phyloP scores from a whole-genome alignment of 305 asterid species.

The Plantago rigida region DNA sequence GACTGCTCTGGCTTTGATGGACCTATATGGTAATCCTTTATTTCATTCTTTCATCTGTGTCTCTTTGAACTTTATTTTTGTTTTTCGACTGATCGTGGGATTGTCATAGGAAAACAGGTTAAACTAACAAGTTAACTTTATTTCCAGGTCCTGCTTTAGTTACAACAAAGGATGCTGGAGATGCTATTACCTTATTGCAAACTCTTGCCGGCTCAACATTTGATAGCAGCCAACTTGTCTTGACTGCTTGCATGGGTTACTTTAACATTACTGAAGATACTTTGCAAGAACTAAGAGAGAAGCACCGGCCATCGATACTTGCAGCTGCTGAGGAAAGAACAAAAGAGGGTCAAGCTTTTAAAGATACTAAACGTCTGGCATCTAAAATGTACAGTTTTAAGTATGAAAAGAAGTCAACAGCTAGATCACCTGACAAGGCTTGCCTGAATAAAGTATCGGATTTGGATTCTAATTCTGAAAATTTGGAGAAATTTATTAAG shows the following conservation, averaged over 20 bases:
- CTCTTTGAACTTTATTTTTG: slow-evolving; percentile 1
- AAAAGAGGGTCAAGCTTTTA: slow-evolving; percentile 44
- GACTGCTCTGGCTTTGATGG: slow-evolving; percentile 84
- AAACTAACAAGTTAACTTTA: slow-evolving; percentile 15
- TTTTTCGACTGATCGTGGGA: too few species aligned
- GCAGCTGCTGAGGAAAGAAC: slow-evolving; percentile 53
- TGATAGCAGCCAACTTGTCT: slow-evolving; percentile 88
- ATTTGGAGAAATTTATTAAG: slow-evolving; percentile 45
- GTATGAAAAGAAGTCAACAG: slow-evolving; percentile 44
- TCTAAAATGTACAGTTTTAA: slow-evolving; percentile 79
- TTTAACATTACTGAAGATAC: slow-evolving; percentile 56
- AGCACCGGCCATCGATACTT: slow-evolving; percentile 65
- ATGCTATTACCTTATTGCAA: slow-evolving; percentile 68
- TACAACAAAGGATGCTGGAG: slow-evolving; percentile 82
- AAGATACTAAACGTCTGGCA: slow-evolving; percentile 68
- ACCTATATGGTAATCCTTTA: slow-evolving; percentile 56
- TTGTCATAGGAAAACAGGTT: slow-evolving; percentile 11
- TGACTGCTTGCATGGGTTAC: slow-evolving; percentile 87
- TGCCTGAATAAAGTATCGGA: slow-evolving; percentile 26
- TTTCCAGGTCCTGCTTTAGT: slow-evolving; percentile 70
- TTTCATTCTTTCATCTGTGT: not conserved
- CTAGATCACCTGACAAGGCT: slow-evolving; percentile 34
- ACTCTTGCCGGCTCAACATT: slow-evolving; percentile 74
- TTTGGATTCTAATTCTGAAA: slow-evolving; percentile 38
- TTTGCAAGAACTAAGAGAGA: slow-evolving; percentile 54